Evolutionary conservation across 768 basidiomycete species (phyloP), one percentile per base, ranked within the genome.

Genomic region (Tulasnella sp.): DNA sequence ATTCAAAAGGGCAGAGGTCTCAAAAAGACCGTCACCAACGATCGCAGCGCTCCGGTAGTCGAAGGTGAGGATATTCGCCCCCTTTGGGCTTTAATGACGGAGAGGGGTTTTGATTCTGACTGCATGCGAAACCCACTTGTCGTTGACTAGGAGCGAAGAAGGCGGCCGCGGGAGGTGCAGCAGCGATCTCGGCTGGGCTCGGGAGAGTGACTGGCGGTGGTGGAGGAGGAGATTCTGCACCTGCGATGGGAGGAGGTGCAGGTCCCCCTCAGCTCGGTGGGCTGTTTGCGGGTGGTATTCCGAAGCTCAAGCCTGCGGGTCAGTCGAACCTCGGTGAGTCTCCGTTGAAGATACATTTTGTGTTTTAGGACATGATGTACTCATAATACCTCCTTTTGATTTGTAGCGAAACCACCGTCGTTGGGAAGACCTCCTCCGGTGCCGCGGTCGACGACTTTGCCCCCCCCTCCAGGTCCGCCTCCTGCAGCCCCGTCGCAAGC

Each of bases 231-330:
- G 78, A 62, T 62, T 78, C 73, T n/a, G 76, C 75, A 19, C 75
- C 80, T 26, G 76, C 75, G 16, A 84, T 83, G 44, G 80, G 77
- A n/a, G 77, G 77, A 32, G 82, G 79, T 7, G 81, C 78, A n/a
- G 88, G 84, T 7, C 88, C 93, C 34, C 91, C 92, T 32, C 93
- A 95, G 79, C 82, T 95, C 4, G 94, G 88, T 37, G 89, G 87
- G 1, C 80, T 97, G 12, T 95, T 97, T 77, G 93, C 94, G 62
- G 94, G 92, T 17, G 94, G 95, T 1, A 88, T 96, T 83, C 95
- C 95, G 4, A 95, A 91, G 78, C 78, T 96, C 77, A 95, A 90
- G 82, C 87, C 92, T 62, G 85, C 90, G n/a, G 90, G 88, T 14
- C 85, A 87, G 72, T 83, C 77, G 69, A 84, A 82, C 79, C 79